Evolutionary conservation across 2,329 filamentous ascomycete genomes (phyloP).

Genomic region (Pseudogymnoascus sp.): DNA sequence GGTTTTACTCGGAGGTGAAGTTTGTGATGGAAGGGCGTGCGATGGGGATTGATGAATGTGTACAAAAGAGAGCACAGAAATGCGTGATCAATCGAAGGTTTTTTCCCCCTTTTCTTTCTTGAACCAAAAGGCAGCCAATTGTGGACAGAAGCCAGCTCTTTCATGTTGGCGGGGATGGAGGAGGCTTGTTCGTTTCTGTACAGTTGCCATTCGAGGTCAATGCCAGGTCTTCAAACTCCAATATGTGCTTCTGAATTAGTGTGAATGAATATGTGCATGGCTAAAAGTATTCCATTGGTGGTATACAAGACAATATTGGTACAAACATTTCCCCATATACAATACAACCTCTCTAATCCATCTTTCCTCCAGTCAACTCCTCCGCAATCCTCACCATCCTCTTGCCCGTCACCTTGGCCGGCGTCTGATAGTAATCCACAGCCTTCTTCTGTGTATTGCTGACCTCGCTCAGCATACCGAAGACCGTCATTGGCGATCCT

Average conservation of each 20-base stretch:
- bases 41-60: not conserved
- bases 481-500: constrained; percentile 36
- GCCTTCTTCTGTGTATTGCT: constrained; percentile 28
- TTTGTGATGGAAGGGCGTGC: not conserved
- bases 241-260: not conserved
- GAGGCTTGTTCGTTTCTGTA: not conserved
- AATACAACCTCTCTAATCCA: constrained; percentile 27
- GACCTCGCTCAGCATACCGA: constrained; percentile 37
- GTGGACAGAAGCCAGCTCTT: not conserved
- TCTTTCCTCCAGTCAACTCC: constrained; percentile 59
- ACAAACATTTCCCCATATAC: not conserved
- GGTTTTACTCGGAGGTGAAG: not conserved
- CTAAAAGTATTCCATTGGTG: constrained; percentile 6
- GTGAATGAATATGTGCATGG: not conserved
- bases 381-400: constrained; percentile 58
- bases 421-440: constrained; percentile 24
- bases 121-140: not conserved
- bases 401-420: constrained; percentile 39
- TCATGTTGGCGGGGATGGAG: not conserved
- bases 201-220: not conserved
- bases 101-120: not conserved
- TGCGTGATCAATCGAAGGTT: not conserved
- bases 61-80: not conserved
- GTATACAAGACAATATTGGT: constrained; percentile 6
- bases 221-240: not conserved